Evolutionary conservation across 805 yeast species (phyloP).

Genomic region (Danielozyma ontarioensis): DNA sequence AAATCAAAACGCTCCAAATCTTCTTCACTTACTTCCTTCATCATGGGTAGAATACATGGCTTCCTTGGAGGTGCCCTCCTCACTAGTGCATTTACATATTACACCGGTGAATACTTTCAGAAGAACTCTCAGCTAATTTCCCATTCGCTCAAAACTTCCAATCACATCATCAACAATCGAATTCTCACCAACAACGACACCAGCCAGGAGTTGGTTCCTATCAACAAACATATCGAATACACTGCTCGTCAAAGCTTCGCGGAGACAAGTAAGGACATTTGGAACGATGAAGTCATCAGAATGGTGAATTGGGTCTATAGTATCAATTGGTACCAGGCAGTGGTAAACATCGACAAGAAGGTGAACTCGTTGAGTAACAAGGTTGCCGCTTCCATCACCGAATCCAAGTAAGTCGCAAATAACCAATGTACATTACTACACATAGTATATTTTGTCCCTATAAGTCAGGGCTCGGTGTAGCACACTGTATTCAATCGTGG

Average conservation of each 20-base stretch:
- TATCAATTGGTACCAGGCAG: conserved; percentile 43
- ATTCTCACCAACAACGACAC: conserved; percentile 46
- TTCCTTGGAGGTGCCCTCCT: conserved; percentile 51
- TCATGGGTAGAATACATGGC: conserved; percentile 36
- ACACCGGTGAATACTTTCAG: conserved; percentile 53
- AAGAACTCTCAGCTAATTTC: conserved; percentile 44
- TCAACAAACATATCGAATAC: conserved; percentile 20
- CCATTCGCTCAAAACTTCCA: conserved; percentile 42
- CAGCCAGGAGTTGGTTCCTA: conserved; percentile 38
- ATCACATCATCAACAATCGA: conserved; percentile 47
- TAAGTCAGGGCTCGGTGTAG: too few relatives aligned
- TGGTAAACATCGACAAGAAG: conserved; percentile 29
- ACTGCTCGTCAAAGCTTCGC: conserved; percentile 33
- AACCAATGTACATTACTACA: too few relatives aligned
- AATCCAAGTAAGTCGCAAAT: too few relatives aligned
- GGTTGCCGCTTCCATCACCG: conserved; percentile 7
- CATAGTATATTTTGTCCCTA: too few relatives aligned
- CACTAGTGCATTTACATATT: conserved; percentile 58
- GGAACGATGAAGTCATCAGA: conserved; percentile 70
- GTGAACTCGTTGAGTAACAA: conserved; percentile 24
- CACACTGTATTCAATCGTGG: too few relatives aligned
- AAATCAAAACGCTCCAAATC: background rate
- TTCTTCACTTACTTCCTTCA: background rate
- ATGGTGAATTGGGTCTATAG: conserved; percentile 61
- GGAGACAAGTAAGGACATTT: conserved; percentile 69